Evolutionary conservation across 2,329 filamentous ascomycete genomes (phyloP), one percentile per base, ranked within the genome.

Genomic region (Colletotrichum lini): DNA sequence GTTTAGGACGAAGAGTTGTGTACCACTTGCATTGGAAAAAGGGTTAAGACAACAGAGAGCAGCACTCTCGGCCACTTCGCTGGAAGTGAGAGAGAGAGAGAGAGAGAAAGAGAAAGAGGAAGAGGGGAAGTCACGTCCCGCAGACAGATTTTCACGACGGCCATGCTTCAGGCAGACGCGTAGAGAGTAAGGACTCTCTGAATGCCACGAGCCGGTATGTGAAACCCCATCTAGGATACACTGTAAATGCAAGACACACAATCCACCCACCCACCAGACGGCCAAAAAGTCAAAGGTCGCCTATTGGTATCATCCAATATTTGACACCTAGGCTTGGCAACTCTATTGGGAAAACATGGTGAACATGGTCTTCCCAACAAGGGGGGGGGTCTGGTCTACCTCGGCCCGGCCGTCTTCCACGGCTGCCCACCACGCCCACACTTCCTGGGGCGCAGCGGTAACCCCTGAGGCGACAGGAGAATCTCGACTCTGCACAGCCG

Each of bases 401-500:
- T 35, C 30, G 30, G 30, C 30, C 26, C 18, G 6, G 38, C 35
- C 21, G 21, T 50, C 7, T 18, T n/a, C 42, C n/a, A 16, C 30
- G 6, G 21, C 10, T 23, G 40, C 5, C 53, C 18, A n/a, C 15
- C 26, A 4, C 23, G 16, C 18, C 58, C 44, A 50, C 21, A 54
- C 35, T 23, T 50, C n/a, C 21, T 8, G 61, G 18, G 61, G 40
- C 38, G 50, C 61, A 64, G 61, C 18, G 40, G 40, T 16, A 18
- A 38, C 54, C 61, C 50, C 61, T 56, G 40, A 15, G 40, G n/a
- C 8, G 30, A 9, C 30, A 35, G 30, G 58, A 40, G 58, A 38
- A n/a, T 16, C 18, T 40, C 18, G 12, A 16, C 35, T 26, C n/a
- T 63, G 40, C 61, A 64, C 61, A 64, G 61, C 61, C 50, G 50